Conservation (phyloP, 257 asterid species). For the Lavandula angustifolia region DNA sequence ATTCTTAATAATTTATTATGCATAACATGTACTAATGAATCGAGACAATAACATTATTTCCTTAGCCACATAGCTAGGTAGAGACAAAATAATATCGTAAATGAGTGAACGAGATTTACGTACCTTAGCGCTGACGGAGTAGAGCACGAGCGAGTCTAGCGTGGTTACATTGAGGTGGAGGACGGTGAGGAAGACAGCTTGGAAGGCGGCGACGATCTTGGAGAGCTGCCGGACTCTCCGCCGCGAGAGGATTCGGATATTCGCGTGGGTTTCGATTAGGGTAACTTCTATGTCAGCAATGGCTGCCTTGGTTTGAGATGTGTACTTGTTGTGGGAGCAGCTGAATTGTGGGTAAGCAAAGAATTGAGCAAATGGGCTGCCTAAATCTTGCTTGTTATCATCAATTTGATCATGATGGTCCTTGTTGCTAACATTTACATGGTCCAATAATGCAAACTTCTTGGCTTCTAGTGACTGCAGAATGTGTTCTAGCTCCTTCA, state of each 20-base stretch:
- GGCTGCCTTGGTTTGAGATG: conserved; percentile 68
- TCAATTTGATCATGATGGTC: neutral
- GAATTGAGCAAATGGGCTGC: conserved; percentile 69
- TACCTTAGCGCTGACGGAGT: conserved; percentile 97
- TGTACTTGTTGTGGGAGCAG: conserved; percentile 57
- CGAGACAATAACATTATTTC: conserved; percentile 27
- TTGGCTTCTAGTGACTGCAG: conserved; percentile 81
- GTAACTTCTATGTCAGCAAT: conserved; percentile 87
- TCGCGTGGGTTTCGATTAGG: conserved; percentile 90
- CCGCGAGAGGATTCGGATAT: conserved; percentile 68
- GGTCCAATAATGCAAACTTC: conserved; percentile 45
- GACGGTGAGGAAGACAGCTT: conserved; percentile 57
- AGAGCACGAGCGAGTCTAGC: conserved; percentile 75
- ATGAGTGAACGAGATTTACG: conserved; percentile 27
- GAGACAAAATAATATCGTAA: conserved; percentile 19
- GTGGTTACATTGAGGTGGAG: conserved; percentile 92
- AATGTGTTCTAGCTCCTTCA: conserved; percentile 92
- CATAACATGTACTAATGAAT: conserved; percentile 17
- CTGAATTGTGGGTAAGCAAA: conserved; percentile 77
- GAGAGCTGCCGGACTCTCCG: conserved; percentile 72
- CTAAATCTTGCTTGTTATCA: neutral
- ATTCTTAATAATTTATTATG: conserved; percentile 9
- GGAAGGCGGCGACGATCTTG: conserved; percentile 67
- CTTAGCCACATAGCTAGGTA: conserved; percentile 1
- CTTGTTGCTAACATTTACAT: conserved; percentile 12